Evolutionary conservation across 176 grass and related monocot species (phyloP).

Genomic region (Oryza officinalis): DNA sequence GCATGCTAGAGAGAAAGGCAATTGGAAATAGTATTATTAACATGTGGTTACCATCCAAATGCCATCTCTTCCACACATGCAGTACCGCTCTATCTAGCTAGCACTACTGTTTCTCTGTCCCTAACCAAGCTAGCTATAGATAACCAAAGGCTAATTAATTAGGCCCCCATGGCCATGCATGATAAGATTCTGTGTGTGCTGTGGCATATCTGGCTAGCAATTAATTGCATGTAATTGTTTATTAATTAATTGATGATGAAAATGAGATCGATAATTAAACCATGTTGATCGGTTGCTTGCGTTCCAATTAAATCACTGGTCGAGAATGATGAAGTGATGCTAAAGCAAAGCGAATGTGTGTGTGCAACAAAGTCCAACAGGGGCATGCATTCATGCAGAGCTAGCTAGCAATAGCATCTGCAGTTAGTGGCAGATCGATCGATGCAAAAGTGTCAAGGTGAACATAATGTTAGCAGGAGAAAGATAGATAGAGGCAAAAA

Average conservation of each 20-base stretch:
- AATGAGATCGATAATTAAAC: background rate
- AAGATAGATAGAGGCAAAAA: conserved; percentile 9
- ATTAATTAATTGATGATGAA: background rate
- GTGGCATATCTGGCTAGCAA: background rate
- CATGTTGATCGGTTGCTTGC: conserved; percentile 36
- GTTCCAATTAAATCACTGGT: conserved; percentile 35
- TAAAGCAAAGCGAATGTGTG: conserved; percentile 44
- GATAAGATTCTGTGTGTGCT: background rate
- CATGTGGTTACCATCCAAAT: conserved; percentile 22
- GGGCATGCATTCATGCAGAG: conserved; percentile 24
- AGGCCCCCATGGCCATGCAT: conserved; percentile 20
- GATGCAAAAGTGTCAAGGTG: conserved; percentile 34
- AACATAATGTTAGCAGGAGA: conserved; percentile 42
- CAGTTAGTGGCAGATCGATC: background rate
- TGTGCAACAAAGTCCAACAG: conserved; percentile 40
- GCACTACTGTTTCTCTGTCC: background rate
- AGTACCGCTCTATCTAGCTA: background rate
- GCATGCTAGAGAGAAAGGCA: conserved; percentile 10
- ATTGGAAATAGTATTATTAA: background rate
- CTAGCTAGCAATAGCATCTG: background rate
- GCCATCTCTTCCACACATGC: conserved; percentile 27
- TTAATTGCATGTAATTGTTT: background rate
- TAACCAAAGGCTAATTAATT: background rate
- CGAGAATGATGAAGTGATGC: conserved; percentile 44
- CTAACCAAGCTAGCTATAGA: background rate